Base-by-base conservation (phyloP, 306 rosid genomes). In the Acacia crassicarpa region DNA sequence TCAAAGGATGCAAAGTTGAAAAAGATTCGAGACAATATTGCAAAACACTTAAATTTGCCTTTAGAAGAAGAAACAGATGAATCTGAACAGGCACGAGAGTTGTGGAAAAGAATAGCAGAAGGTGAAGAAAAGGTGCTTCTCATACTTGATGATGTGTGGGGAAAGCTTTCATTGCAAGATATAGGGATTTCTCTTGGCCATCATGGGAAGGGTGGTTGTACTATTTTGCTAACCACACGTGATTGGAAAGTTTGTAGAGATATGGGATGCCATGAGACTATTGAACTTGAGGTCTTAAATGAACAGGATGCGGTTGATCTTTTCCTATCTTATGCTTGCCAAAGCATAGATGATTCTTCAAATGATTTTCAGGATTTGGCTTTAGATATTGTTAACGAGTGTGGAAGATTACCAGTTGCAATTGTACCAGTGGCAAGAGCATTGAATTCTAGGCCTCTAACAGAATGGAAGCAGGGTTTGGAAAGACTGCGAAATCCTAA, bases 81-180 rank as follows among this genome's bases (percentile, higher is more conserved):
- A 9, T 35, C 4, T 0, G 78, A 45, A 1, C 43, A 65, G 5
- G 69, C 33, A 0, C 15, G 0, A 22, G 2, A 0, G 2, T 15
- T 84, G 4, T 32, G 76, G 76, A 9, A 0, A 0, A 71, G 76
- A 71, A 62, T 84, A 51, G 46, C 7, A 2, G 19, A 23, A 9
- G 53, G 74, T n/a, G 72, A 38, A 53, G 54, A 53, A 46, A 84
- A 63, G 25, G 48, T 80, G 20, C 84, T 84, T 48, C 1, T 84
- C 5, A 70, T 84, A 59, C 22, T 84, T 0, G 84, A 84, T 62
- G 87, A 84, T 40, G 66, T 75, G 2, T 84, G 87, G 84, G 45
- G 4, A 13, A 0, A 23, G 15, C 12, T 76, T 3, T 1, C 63
- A 30, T 45, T 76, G 16, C 0, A 27, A 3, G 40, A 4, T 5